Percentiles rank a stretch among this genome's conserved stretches.
These are phyloP conservation scores for Teunomyces gatunensis DNA, from an alignment of 805 yeast genomes.

Conservation along the genomic window DNA sequence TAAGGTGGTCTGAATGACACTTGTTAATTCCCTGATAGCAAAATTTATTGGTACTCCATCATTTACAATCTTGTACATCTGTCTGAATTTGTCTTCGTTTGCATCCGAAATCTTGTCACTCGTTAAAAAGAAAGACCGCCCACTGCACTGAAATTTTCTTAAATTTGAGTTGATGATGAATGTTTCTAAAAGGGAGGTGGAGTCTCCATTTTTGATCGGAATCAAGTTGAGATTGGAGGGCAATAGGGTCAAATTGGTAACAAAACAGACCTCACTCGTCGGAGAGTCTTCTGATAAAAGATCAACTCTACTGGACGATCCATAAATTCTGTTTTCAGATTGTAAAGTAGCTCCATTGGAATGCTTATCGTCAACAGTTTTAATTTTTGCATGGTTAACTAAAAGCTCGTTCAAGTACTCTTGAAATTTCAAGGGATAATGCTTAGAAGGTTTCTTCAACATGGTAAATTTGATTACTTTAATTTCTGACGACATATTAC, in stretches of 20 bases:
- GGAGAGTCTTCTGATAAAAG: constrained; percentile 1
- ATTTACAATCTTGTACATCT: constrained; percentile 60
- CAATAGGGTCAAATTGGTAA: constrained; percentile 78
- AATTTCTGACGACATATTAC: constrained; percentile 65
- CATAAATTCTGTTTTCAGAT: neutral
- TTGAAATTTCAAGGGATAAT: constrained; percentile 53
- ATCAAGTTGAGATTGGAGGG: constrained; percentile 73
- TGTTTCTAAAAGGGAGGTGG: constrained; percentile 46
- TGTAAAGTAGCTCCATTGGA: neutral
- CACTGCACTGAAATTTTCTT: constrained; percentile 76
- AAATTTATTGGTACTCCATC: constrained; percentile 52
- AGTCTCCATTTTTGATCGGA: constrained; percentile 63
- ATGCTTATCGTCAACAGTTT: constrained; percentile 37
- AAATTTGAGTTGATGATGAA: constrained; percentile 77
- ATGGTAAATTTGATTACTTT: constrained; percentile 56
- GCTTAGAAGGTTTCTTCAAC: constrained; percentile 43
- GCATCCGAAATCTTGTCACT: constrained; percentile 70
- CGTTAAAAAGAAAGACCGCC: constrained; percentile 74
- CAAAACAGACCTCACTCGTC: constrained; percentile 47
- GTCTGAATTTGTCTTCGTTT: constrained; percentile 75
- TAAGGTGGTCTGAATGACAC: constrained; percentile 69
- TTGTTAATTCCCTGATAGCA: constrained; percentile 73
- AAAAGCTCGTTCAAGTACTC: constrained; percentile 64
- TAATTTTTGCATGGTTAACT: constrained; percentile 66
- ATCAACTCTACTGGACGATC: neutral